Conservation (phyloP, 768 basidiomycete species). For the Phlegmacium glaucopus region DNA sequence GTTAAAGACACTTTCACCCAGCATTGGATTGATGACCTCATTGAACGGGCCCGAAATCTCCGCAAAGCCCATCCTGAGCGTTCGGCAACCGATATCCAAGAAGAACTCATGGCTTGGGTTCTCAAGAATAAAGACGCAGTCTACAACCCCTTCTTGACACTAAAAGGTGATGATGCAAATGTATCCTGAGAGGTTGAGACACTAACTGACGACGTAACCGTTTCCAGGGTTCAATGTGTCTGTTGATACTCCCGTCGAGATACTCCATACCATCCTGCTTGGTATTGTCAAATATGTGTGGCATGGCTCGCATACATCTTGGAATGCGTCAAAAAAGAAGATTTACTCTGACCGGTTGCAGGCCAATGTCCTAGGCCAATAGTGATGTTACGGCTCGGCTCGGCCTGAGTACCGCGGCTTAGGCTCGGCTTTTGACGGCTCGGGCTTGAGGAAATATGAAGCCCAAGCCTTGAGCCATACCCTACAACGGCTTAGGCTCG, state of each 20-base stretch:
- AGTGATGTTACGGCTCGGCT: too few species aligned
- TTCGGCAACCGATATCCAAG: neutral
- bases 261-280: slow-evolving; percentile 35
- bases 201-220: slow-evolving; percentile 1
- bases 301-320: slow-evolving; percentile 22
- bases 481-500: too few species aligned
- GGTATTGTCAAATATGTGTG: slow-evolving; percentile 36
- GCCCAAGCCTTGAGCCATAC: too few species aligned
- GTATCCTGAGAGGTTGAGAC: neutral
- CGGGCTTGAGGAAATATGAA: too few species aligned
- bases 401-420: too few species aligned
- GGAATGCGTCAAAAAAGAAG: slow-evolving; percentile 16
- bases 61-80: neutral
- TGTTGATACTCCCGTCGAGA: slow-evolving; percentile 26
- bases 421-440: too few species aligned
- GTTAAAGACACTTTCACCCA: slow-evolving; percentile 30
- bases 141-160: slow-evolving; percentile 4
- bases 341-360: slow-evolving; percentile 25
- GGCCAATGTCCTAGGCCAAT: too few species aligned
- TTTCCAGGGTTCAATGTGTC: slow-evolving; percentile 20
- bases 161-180: slow-evolving; percentile 3
- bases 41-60: slow-evolving; percentile 11
- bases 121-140: slow-evolving; percentile 5
- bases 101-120: slow-evolving; percentile 7
- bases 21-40: slow-evolving; percentile 27